These are phyloP conservation scores for Penicillium vulpinum DNA, from an alignment of 2,329 filamentous ascomycete species.

Conservation along the genomic window DNA sequence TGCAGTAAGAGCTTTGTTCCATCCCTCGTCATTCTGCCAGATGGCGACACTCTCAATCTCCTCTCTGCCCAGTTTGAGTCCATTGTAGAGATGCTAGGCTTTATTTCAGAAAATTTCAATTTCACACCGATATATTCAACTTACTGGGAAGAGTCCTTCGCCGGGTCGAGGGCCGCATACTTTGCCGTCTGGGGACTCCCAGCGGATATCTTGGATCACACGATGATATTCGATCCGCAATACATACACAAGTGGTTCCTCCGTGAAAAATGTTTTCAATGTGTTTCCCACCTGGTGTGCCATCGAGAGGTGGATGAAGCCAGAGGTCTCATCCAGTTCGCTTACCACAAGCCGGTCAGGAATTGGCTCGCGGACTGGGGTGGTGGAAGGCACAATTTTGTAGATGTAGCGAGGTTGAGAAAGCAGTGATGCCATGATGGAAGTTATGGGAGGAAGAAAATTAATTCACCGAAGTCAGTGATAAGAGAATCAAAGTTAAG, in stretches of 20 bases:
- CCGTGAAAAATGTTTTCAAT: constrained; percentile 39
- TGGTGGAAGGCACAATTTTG: constrained; percentile 40
- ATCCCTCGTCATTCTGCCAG: constrained; percentile 40
- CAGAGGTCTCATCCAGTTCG: constrained; percentile 37
- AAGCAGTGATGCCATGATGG: constrained; percentile 15
- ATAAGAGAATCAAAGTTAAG: neutral
- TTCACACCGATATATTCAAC: constrained; percentile 7
- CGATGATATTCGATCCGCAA: constrained; percentile 37
- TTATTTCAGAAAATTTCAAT: neutral
- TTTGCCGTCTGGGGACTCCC: constrained; percentile 41
- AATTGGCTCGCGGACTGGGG: constrained; percentile 37
- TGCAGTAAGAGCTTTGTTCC: constrained; percentile 36
- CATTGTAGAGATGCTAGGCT: constrained; percentile 41
- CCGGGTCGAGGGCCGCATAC: constrained; percentile 38
- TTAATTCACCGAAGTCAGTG: neutral
- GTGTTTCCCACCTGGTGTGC: constrained; percentile 42
- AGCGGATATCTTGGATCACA: constrained; percentile 33
- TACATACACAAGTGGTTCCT: constrained; percentile 40
- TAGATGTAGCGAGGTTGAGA: constrained; percentile 37
- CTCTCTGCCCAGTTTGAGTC: constrained; percentile 37
- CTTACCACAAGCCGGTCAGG: constrained; percentile 40
- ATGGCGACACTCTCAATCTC: constrained; percentile 41
- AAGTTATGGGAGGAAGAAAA: neutral
- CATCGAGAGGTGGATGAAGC: constrained; percentile 43
- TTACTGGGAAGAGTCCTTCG: constrained; percentile 44